These are phyloP conservation scores for Stemphylium beticola DNA, from an alignment of 2,329 filamentous ascomycete species.

Conservation along the genomic window DNA sequence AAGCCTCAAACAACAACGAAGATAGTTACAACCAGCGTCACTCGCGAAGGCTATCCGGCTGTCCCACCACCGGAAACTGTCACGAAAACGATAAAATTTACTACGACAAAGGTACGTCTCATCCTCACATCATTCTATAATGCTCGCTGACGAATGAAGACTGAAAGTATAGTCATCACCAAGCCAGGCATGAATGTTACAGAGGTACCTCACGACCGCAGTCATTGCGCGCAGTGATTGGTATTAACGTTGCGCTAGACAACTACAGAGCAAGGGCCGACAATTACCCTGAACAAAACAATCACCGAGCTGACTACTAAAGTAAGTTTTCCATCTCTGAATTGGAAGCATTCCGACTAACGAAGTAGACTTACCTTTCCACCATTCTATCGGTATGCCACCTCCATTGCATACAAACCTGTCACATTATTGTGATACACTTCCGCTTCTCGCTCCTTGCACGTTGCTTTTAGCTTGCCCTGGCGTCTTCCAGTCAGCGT, in stretches of 20 bases:
- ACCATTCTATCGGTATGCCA: constrained; percentile 25
- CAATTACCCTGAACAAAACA: constrained; percentile 17
- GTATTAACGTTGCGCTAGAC: background rate
- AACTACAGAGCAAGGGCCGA: constrained; percentile 4
- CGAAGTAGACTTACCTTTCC: constrained; percentile 17
- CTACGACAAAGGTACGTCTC: constrained; percentile 10
- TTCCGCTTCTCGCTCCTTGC: background rate
- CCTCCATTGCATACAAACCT: background rate
- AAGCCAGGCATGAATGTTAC: constrained; percentile 5
- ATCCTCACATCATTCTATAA: no score
- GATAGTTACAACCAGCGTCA: background rate
- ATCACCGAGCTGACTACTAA: constrained; percentile 15
- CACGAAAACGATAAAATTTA: constrained; percentile 6
- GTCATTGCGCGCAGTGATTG: background rate
- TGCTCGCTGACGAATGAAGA: background rate
- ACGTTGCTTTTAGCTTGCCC: background rate
- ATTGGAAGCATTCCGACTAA: background rate
- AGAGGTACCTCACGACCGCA: background rate
- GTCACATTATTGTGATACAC: background rate
- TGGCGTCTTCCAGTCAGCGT: background rate
- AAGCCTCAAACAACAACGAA: background rate
- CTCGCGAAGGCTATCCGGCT: background rate
- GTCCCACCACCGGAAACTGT: background rate
- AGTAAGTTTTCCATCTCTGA: background rate
- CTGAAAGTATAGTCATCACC: constrained; percentile 2